Conservation (phyloP, 257 asterid species). For the Solanum pennellii region DNA sequence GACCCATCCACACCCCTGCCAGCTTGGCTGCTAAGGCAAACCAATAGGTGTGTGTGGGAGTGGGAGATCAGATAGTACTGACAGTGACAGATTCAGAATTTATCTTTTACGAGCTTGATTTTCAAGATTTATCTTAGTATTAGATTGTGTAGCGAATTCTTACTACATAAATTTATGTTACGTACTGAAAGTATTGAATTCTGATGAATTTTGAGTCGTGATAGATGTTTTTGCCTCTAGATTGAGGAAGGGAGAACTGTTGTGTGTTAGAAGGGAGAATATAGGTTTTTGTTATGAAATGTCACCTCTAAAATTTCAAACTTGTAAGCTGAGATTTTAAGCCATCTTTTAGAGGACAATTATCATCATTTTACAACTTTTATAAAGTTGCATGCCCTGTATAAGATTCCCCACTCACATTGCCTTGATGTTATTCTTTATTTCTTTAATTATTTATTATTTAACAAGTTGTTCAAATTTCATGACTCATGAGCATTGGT, state of each 20-base stretch:
- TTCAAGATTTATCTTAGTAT: not conserved
- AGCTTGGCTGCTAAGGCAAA: not conserved
- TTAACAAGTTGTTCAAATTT: not conserved
- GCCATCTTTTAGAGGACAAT: slow-evolving; percentile 1
- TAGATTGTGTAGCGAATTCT: not conserved
- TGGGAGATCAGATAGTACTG: not conserved
- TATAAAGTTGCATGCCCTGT: slow-evolving; percentile 7
- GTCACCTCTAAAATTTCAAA: not conserved
- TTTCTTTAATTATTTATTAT: not conserved
- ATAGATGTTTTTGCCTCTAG: not conserved
- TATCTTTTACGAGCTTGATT: not conserved
- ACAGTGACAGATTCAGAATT: not conserved
- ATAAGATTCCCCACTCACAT: slow-evolving; percentile 10
- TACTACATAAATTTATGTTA: not conserved
- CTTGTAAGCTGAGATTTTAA: not conserved
- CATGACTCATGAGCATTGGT: not conserved
- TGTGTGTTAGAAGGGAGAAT: not conserved
- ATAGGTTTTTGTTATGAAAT: slow-evolving; percentile 7
- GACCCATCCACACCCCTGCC: not conserved
- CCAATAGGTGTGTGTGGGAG: not conserved
- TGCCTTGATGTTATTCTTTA: not conserved
- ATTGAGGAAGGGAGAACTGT: not conserved
- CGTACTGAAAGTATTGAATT: not conserved
- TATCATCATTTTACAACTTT: not conserved
- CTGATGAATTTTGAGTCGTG: not conserved